Evolutionary conservation across 768 basidiomycete species (phyloP).

Genomic region (Naganishia onofrii): DNA sequence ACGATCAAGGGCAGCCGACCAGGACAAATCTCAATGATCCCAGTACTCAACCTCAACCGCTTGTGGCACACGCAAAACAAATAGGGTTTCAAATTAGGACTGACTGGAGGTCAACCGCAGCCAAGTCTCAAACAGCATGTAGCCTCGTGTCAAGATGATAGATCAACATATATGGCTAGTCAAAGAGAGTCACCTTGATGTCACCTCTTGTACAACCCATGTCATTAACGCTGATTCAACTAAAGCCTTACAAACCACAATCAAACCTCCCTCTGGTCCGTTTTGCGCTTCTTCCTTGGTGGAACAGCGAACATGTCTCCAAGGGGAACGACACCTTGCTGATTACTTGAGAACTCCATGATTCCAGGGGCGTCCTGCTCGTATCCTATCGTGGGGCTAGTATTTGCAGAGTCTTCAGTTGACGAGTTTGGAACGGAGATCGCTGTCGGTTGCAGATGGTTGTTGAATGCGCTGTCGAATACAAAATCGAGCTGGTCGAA

Average conservation of each 20-base stretch:
- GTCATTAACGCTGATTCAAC: background rate
- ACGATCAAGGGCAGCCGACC: background rate
- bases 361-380: slow-evolving; percentile 3
- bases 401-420: background rate
- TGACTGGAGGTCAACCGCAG: background rate
- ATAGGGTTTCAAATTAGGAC: slow-evolving; percentile 6
- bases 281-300: slow-evolving; percentile 33
- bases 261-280: slow-evolving; percentile 28
- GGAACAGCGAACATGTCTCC: slow-evolving; percentile 21
- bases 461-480: slow-evolving; percentile 17
- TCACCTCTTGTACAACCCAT: background rate
- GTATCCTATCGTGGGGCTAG: background rate
- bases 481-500: slow-evolving; percentile 20
- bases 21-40: slow-evolving; percentile 7
- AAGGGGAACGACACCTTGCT: background rate
- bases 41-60: background rate
- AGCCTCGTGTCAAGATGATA: background rate
- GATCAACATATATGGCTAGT: background rate
- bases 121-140: background rate
- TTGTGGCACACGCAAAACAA: background rate
- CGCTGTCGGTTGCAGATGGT: slow-evolving; percentile 10
- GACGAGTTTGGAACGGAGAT: slow-evolving; percentile 18
- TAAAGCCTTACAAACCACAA: background rate
- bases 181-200: background rate
- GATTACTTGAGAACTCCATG: background rate